A percentile compares a stretch with the other conserved stretches of the same genome.
Evolutionary conservation across 2,329 filamentous ascomycete species (phyloP).

Genomic region (Coniella lustricola): DNA sequence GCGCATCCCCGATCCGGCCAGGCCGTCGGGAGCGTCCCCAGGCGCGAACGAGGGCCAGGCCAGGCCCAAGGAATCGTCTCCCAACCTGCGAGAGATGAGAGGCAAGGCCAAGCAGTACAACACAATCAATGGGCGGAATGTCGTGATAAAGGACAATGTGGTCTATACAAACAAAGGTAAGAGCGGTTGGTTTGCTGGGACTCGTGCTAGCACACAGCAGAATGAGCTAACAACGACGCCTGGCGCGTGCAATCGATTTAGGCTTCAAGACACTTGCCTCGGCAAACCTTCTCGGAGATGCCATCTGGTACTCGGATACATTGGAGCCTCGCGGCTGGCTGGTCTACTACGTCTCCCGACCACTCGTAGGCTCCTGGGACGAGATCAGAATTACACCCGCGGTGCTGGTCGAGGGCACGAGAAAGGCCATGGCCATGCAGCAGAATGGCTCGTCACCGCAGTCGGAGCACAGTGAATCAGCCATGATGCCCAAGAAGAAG

Average conservation of each 20-base stretch:
- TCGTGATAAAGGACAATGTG: slow-evolving; percentile 88
- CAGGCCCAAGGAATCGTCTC: slow-evolving; percentile 42
- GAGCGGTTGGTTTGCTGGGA: slow-evolving; percentile 16
- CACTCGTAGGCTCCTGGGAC: slow-evolving; percentile 78
- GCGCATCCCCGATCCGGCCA: slow-evolving; percentile 59
- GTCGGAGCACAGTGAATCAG: slow-evolving; percentile 33
- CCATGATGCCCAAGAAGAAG: slow-evolving; percentile 64
- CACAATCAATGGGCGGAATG: slow-evolving; percentile 84
- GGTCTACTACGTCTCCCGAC: slow-evolving; percentile 89
- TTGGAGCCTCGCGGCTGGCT: slow-evolving; percentile 90
- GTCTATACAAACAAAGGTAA: slow-evolving; percentile 95
- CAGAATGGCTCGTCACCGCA: slow-evolving; percentile 20
- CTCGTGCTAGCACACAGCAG: no score
- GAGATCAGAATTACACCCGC: slow-evolving; percentile 66
- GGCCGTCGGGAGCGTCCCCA: slow-evolving; percentile 34
- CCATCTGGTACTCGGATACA: slow-evolving; percentile 82
- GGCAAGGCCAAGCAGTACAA: slow-evolving; percentile 92
- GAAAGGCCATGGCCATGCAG: slow-evolving; percentile 20
- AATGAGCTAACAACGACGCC: slow-evolving; percentile 10
- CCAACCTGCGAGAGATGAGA: slow-evolving; percentile 74
- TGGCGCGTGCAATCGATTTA: slow-evolving; percentile 28
- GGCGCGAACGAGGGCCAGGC: slow-evolving; percentile 32
- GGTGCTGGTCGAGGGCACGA: slow-evolving; percentile 40
- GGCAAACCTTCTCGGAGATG: slow-evolving; percentile 76
- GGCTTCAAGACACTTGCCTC: slow-evolving; percentile 90